A percentile compares a stretch with the other conserved stretches of the same genome.
These are phyloP conservation scores for Lipomyces kockii DNA, from an alignment of 805 yeast species.

Conservation along the genomic window DNA sequence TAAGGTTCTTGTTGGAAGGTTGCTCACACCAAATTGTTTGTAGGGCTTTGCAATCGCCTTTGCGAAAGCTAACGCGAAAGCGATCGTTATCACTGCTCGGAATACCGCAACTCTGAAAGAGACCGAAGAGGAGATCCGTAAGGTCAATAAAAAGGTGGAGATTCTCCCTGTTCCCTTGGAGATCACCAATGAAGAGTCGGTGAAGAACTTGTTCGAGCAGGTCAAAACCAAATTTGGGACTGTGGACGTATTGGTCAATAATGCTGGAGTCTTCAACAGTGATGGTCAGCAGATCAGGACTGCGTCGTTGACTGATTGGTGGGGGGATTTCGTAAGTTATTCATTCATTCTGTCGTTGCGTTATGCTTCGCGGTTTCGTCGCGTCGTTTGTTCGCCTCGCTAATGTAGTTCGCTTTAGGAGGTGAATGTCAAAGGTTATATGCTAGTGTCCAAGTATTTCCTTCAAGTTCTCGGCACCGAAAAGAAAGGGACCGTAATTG, in stretches of 20 bases:
- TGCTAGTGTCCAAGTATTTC: constrained; percentile 4
- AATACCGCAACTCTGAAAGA: constrained; percentile 1
- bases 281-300: constrained; percentile 7
- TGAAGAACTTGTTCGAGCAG: constrained; percentile 5
- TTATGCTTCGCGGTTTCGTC: not conserved
- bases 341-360: not conserved
- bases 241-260: constrained; percentile 4
- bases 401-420: not conserved
- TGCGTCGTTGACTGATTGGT: not conserved
- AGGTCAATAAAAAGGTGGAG: constrained; percentile 1
- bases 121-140: constrained; percentile 2
- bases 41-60: constrained; percentile 3
- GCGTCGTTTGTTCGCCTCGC: not conserved
- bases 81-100: constrained; percentile 2
- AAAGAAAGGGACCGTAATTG: not conserved
- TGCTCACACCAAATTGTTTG: not conserved
- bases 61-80: constrained; percentile 5
- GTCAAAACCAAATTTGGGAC: constrained; percentile 3
- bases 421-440: not conserved
- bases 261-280: constrained; percentile 4
- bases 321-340: constrained; percentile 3
- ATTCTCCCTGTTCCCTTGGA: not conserved
- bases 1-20: not conserved
- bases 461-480: constrained; percentile 5
- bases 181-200: constrained; percentile 3